Evolutionary conservation across 345 rosid species (phyloP).

Genomic region (Populus alba): DNA sequence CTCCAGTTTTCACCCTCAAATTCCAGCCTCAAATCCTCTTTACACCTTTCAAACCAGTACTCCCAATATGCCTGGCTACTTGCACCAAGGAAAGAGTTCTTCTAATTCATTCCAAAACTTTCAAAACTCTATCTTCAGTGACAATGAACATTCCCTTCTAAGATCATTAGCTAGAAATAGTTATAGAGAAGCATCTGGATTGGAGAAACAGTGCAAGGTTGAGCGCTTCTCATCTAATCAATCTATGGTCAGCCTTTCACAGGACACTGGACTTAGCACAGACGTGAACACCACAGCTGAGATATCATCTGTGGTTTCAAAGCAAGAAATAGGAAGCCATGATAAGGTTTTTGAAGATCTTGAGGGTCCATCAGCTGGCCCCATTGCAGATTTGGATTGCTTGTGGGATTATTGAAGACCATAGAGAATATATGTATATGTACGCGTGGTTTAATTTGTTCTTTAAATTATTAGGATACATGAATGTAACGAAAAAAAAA

Average conservation of each 20-base stretch:
- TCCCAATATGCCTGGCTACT: slow-evolving; percentile 13
- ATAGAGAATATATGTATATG: neutral
- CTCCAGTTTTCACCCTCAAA: slow-evolving; percentile 25
- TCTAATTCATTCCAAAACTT: slow-evolving; percentile 1
- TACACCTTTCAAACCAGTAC: slow-evolving; percentile 11
- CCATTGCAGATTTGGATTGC: slow-evolving; percentile 37
- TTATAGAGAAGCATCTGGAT: slow-evolving; percentile 3
- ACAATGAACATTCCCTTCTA: slow-evolving; percentile 19
- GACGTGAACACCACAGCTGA: slow-evolving; percentile 51
- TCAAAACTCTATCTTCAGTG: slow-evolving; percentile 6
- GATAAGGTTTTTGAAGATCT: slow-evolving; percentile 28
- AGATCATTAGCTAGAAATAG: slow-evolving; percentile 14
- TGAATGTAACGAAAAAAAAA: neutral
- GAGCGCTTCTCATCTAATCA: slow-evolving; percentile 61
- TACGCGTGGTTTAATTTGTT: neutral
- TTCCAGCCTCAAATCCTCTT: slow-evolving; percentile 19
- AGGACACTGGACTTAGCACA: slow-evolving; percentile 62
- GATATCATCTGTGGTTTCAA: slow-evolving; percentile 46
- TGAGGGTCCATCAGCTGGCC: slow-evolving; percentile 15
- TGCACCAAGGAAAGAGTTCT: slow-evolving; percentile 26
- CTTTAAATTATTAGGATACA: slow-evolving; percentile 16
- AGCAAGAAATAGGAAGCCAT: slow-evolving; percentile 33
- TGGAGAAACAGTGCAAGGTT: slow-evolving; percentile 37
- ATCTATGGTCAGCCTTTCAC: slow-evolving; percentile 51
- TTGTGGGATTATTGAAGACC: slow-evolving; percentile 38